Percentiles rank a stretch among this genome's conserved stretches.
These are phyloP conservation scores for Hibiscus syriacus DNA, from an alignment of 345 rosid species.

Conservation along the genomic window DNA sequence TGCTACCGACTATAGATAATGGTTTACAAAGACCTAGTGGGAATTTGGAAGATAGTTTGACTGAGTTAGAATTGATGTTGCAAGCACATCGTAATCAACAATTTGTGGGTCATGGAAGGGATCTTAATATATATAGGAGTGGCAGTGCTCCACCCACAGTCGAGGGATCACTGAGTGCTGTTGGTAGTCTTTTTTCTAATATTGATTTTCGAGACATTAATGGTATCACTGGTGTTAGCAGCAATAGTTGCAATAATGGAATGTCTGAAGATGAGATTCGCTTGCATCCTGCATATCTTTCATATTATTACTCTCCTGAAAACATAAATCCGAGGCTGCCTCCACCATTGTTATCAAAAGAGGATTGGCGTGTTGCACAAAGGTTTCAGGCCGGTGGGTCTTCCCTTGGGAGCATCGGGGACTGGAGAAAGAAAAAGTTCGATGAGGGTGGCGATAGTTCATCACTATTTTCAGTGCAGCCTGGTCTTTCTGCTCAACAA, in stretches of 20 bases:
- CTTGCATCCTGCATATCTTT: constrained; percentile 66
- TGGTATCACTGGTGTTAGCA: constrained; percentile 3
- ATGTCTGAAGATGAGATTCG: constrained; percentile 71
- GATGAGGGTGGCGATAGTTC: constrained; percentile 31
- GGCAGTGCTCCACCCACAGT: constrained; percentile 95
- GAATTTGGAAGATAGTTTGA: constrained; percentile 41
- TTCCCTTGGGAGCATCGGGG: too few species aligned
- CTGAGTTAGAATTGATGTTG: constrained; percentile 59
- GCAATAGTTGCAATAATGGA: constrained; percentile 22
- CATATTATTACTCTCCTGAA: constrained; percentile 67
- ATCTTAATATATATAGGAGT: constrained; percentile 51
- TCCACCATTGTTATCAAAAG: constrained; percentile 71
- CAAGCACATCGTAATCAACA: constrained; percentile 42
- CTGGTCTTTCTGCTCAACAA: too few species aligned
- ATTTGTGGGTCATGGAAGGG: constrained; percentile 37
- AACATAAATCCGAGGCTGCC: constrained; percentile 78
- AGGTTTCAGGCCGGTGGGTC: constrained; percentile 47
- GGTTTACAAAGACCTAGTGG: constrained; percentile 24
- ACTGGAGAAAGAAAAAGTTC: constrained; percentile 15
- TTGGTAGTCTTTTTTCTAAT: constrained; percentile 52
- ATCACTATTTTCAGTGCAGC: constrained; percentile 11
- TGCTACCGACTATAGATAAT: too few species aligned
- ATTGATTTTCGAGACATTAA: constrained; percentile 28
- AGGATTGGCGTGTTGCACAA: constrained; percentile 80
- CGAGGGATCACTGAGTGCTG: constrained; percentile 71